Percentiles rank a stretch among this genome's conserved stretches.
Evolutionary conservation across 345 rosid genomes (phyloP).

Genomic region (Hibiscus trionum): DNA sequence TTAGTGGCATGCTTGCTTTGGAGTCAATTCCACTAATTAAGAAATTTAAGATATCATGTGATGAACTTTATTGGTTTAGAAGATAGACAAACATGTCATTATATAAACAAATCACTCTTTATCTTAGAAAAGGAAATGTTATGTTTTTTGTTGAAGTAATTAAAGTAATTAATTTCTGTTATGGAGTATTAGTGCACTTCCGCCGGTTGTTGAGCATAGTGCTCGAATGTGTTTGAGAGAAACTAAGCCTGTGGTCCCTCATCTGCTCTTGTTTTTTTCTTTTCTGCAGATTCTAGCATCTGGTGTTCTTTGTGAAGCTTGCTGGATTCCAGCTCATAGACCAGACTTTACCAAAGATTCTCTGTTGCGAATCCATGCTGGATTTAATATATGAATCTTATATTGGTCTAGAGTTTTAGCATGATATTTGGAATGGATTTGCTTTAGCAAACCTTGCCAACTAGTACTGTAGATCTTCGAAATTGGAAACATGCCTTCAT

Average conservation of each 20-base stretch:
- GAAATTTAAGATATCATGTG: background rate
- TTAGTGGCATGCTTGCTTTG: background rate
- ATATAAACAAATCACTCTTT: background rate
- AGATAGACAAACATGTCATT: background rate
- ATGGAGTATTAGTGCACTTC: background rate
- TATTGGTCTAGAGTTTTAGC: background rate
- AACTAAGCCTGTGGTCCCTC: background rate
- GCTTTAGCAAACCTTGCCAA: conserved; percentile 10
- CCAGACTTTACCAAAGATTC: conserved; percentile 4
- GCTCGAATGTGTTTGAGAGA: background rate
- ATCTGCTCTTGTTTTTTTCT: background rate
- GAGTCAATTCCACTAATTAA: background rate
- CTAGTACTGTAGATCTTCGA: background rate
- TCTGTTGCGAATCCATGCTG: conserved; percentile 7
- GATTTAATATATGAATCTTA: background rate
- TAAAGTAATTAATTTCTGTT: background rate
- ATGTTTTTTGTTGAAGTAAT: background rate
- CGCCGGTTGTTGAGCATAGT: background rate
- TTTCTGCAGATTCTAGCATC: conserved; percentile 12
- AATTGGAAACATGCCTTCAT: conserved; percentile 41
- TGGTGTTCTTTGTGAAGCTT: conserved; percentile 13
- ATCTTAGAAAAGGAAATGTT: background rate
- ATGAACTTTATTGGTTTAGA: background rate
- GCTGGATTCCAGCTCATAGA: conserved; percentile 1
- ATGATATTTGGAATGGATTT: conserved; percentile 3